Evolutionary conservation across 495 filamentous ascomycete species (phyloP), one percentile per base, ranked within the genome.

Genomic region (Margaritispora aquatica): DNA sequence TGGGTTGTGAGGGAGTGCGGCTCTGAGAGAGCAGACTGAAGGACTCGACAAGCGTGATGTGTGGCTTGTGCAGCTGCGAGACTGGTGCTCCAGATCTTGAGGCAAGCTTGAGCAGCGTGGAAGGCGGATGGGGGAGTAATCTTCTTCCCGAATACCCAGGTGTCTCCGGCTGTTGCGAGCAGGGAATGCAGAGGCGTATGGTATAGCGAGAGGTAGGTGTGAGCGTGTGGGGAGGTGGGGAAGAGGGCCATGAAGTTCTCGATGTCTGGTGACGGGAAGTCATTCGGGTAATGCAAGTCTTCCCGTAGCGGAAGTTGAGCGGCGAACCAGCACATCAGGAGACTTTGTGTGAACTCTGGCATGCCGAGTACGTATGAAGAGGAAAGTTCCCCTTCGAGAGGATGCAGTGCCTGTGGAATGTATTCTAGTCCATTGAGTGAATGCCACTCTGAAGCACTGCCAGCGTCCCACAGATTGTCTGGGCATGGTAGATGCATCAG

Each of bases 171-270:
- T 9, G 64, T 53, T 5, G 66, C 66, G 24, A 68, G 56, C 1
- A 68, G 61, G 27, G 61, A 58, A 31, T 58, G 59, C 4, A 68
- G 63, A n/a, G 66, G 66, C 15, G 66, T 68, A 38, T 68, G 56
- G 34, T 68, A 54, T 13, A 66, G 44, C 1, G 63, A 58, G 20
- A 68, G 63, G 21, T 64, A 66, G 3, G 58, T 55, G 46, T 66
- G 63, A 26, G 55, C 63, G 20, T 53, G 51, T 21, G 27, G 34
- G 15, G 57, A 59, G 24, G 29, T 57, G 0, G 63, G 41, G 38
- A 64, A 68, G 5, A 55, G 13, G 23, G 20, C 31, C 21, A 34
- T 54, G 17, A 66, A 51, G 13, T 38, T 62, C 11, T 48, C 24
- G 17, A 68, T 34, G 5, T 20, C n/a, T 26, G 49, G 46, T 46